phyloP scores from a whole-genome alignment of 2,329 filamentous ascomycete genomes.

The Thielaviopsis ethacetica region DNA sequence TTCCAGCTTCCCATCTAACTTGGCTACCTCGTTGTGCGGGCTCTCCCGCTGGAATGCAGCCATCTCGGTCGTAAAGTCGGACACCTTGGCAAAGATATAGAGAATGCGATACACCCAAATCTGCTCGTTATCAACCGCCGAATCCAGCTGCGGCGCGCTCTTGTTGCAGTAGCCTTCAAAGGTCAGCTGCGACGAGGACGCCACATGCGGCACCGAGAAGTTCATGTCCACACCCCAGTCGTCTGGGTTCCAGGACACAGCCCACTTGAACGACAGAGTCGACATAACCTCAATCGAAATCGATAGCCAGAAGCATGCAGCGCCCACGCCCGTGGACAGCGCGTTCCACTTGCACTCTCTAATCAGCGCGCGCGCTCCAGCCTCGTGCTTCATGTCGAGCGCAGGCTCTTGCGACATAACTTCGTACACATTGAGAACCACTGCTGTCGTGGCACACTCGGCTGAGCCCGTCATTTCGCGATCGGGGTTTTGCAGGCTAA shows the following conservation, averaged over 20 bases:
- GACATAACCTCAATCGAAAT: slow-evolving; percentile 80
- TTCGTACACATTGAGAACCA: slow-evolving; percentile 83
- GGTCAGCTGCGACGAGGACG: not conserved
- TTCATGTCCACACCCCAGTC: slow-evolving; percentile 77
- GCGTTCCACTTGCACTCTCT: slow-evolving; percentile 85
- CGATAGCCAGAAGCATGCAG: slow-evolving; percentile 89
- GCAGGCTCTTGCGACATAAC: slow-evolving; percentile 71
- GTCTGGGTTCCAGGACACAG: slow-evolving; percentile 75
- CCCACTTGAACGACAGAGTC: slow-evolving; percentile 77
- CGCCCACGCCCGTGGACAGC: slow-evolving; percentile 58
- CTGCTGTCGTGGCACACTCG: slow-evolving; percentile 73
- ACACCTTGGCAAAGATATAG: slow-evolving; percentile 74
- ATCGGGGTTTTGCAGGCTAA: slow-evolving; percentile 66
- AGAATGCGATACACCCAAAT: slow-evolving; percentile 79
- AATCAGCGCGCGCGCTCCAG: slow-evolving; percentile 69
- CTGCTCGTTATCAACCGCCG: slow-evolving; percentile 47
- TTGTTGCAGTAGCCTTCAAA: not conserved
- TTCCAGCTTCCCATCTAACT: slow-evolving; percentile 45
- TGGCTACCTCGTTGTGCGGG: slow-evolving; percentile 37
- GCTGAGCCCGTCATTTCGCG: slow-evolving; percentile 45
- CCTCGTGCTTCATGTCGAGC: slow-evolving; percentile 78
- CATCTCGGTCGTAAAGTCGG: slow-evolving; percentile 64
- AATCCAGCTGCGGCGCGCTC: not conserved
- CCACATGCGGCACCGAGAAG: slow-evolving; percentile 25
- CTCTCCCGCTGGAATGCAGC: slow-evolving; percentile 43